These are phyloP conservation scores for Diaporthe ampelina DNA, from an alignment of 2,329 filamentous ascomycete genomes.

Conservation along the genomic window DNA sequence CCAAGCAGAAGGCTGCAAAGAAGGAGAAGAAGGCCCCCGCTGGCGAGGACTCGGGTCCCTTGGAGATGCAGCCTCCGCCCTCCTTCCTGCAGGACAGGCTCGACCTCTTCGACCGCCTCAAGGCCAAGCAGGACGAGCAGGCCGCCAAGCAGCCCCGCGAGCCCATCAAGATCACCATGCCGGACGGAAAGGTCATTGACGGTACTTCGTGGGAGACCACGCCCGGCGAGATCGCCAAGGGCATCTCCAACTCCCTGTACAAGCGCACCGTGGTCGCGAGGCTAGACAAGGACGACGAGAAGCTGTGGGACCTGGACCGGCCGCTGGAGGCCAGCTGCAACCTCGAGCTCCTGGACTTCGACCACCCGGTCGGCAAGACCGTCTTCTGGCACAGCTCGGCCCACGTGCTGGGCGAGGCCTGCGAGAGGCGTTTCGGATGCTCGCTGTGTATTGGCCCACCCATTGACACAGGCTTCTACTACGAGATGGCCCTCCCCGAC, in stretches of 20 bases:
- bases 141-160: slow-evolving; percentile 78
- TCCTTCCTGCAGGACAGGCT: slow-evolving; percentile 88
- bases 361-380: slow-evolving; percentile 80
- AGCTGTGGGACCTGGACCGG: slow-evolving; percentile 93
- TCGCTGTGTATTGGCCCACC: slow-evolving; percentile 94
- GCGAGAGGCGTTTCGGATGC: slow-evolving; percentile 91
- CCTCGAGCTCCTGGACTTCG: slow-evolving; percentile 88
- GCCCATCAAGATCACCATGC: slow-evolving; percentile 80
- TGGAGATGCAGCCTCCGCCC: slow-evolving; percentile 70
- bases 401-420: slow-evolving; percentile 95
- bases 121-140: slow-evolving; percentile 86
- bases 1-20: slow-evolving; percentile 52
- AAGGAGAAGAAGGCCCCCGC: slow-evolving; percentile 65
- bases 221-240: slow-evolving; percentile 81
- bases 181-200: slow-evolving; percentile 77
- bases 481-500: slow-evolving; percentile 90
- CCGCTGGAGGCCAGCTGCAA: slow-evolving; percentile 90
- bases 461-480: slow-evolving; percentile 94
- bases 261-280: slow-evolving; percentile 90
- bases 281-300: slow-evolving; percentile 77
- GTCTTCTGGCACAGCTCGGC: slow-evolving; percentile 83
- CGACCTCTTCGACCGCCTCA: slow-evolving; percentile 88
- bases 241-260: slow-evolving; percentile 86
- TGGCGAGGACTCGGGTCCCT: slow-evolving; percentile 55
- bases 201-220: slow-evolving; percentile 95